Conservation (phyloP, 2,329 filamentous ascomycete genomes). For the Hymenoscyphus repandus region DNA sequence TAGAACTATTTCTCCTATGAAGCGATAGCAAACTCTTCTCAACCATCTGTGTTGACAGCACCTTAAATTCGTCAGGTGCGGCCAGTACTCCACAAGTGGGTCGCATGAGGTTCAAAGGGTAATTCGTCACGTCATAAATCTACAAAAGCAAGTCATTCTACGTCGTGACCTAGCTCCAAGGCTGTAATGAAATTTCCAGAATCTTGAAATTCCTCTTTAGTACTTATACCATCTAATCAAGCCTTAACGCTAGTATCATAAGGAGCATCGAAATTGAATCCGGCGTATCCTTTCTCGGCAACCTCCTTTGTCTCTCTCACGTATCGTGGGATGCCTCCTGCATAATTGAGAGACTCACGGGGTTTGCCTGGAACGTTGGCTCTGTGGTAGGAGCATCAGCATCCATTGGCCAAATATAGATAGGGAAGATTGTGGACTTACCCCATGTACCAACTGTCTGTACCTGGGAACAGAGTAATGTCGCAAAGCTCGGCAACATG, state of each 20-base stretch:
- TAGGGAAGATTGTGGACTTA: constrained; percentile 1
- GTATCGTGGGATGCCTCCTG: constrained; percentile 5
- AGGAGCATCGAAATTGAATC: constrained; percentile 6
- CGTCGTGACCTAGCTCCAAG: too few relatives aligned
- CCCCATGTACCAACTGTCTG: constrained; percentile 37
- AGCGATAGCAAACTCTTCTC: too few relatives aligned
- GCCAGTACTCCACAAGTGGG: too few relatives aligned
- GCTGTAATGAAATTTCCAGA: too few relatives aligned
- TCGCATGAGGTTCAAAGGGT: not conserved
- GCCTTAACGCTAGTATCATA: not conserved
- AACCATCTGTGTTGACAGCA: too few relatives aligned
- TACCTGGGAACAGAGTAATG: constrained; percentile 29
- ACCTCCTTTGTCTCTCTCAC: constrained; percentile 6
- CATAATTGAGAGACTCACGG: constrained; percentile 5
- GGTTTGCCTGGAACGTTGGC: constrained; percentile 7
- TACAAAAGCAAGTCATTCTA: too few relatives aligned
- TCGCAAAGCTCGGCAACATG: constrained; percentile 27
- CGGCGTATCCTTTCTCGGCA: constrained; percentile 9
- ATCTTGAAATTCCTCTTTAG: not conserved
- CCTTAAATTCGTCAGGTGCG: too few relatives aligned
- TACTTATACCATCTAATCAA: not conserved
- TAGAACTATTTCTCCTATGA: too few relatives aligned
- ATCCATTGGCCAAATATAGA: not conserved
- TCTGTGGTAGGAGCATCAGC: not conserved
- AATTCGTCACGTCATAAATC: not conserved